Conservation (phyloP, 495 filamentous ascomycete species). For the Neurospora sublineolata region DNA sequence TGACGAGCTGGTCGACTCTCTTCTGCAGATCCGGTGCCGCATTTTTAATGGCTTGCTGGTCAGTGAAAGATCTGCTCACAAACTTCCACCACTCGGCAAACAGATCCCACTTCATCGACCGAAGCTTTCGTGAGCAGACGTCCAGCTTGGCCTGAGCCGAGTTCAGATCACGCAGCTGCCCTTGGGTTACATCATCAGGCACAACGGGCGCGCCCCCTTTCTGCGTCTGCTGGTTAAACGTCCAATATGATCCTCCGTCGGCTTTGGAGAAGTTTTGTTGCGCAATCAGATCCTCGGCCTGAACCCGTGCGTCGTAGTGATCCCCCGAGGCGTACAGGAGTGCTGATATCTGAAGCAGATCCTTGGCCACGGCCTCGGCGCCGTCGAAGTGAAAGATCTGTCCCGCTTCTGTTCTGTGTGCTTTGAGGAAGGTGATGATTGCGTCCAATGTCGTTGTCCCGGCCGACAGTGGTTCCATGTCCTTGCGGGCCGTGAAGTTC, state of each 20-base stretch:
- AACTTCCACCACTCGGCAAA: constrained; percentile 34
- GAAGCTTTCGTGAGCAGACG: not conserved
- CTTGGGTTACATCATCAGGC: not conserved
- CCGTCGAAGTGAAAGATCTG: too few relatives aligned
- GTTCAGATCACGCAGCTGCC: constrained; percentile 16
- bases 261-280: constrained; percentile 20
- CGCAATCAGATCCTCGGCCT: constrained; percentile 23
- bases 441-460: constrained; percentile 38
- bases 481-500: too few relatives aligned
- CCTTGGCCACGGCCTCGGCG: too few relatives aligned
- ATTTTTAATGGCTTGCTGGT: too few relatives aligned
- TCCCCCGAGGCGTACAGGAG: constrained; percentile 24
- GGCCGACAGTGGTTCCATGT: constrained; percentile 20
- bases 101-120: constrained; percentile 23
- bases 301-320: constrained; percentile 19
- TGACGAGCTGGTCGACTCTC: not conserved
- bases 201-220: too few relatives aligned
- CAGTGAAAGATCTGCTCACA: not conserved
- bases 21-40: not conserved
- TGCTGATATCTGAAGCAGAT: constrained; percentile 7
- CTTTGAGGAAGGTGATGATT: constrained; percentile 25
- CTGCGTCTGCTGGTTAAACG: constrained; percentile 3
- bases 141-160: constrained; percentile 12
- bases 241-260: constrained; percentile 19
- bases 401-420: constrained; percentile 1